phyloP scores from a whole-genome alignment of 768 basidiomycete genomes.

The Suillus ampliporus region DNA sequence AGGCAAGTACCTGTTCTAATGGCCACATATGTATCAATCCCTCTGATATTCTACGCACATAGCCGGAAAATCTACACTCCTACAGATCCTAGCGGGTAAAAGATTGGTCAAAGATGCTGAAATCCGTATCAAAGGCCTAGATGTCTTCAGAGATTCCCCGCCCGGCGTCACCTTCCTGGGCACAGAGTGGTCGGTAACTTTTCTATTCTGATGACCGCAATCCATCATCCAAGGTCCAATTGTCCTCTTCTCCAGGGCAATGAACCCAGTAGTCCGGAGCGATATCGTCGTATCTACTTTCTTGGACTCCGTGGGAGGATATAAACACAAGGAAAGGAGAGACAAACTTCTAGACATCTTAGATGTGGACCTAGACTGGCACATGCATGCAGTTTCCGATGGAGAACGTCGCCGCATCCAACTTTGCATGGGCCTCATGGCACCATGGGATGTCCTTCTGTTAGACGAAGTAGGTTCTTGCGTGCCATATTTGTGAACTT shows the following conservation, averaged over 20 bases:
- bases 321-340: conserved; percentile 87
- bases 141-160: conserved; percentile 91
- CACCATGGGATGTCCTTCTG: conserved; percentile 89
- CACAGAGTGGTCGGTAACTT: conserved; percentile 80
- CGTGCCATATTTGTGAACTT: conserved; percentile 8
- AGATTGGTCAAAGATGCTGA: conserved; percentile 69
- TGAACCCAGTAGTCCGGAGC: conserved; percentile 94
- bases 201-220: conserved; percentile 1
- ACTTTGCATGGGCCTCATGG: conserved; percentile 95
- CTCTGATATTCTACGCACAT: conserved; percentile 14
- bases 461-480: conserved; percentile 79
- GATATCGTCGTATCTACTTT: conserved; percentile 95
- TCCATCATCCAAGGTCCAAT: background rate
- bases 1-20: conserved; percentile 53
- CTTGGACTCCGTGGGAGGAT: conserved; percentile 97
- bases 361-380: conserved; percentile 96
- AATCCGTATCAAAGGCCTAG: conserved; percentile 75
- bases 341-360: conserved; percentile 88
- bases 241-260: conserved; percentile 64
- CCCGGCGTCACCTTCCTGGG: conserved; percentile 86
- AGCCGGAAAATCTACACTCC: conserved; percentile 96
- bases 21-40: background rate
- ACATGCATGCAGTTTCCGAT: conserved; percentile 94
- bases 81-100: conserved; percentile 94
- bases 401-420: conserved; percentile 94